Evolutionary conservation across 306 rosid species (phyloP).

Genomic region (Corylus avellana): DNA sequence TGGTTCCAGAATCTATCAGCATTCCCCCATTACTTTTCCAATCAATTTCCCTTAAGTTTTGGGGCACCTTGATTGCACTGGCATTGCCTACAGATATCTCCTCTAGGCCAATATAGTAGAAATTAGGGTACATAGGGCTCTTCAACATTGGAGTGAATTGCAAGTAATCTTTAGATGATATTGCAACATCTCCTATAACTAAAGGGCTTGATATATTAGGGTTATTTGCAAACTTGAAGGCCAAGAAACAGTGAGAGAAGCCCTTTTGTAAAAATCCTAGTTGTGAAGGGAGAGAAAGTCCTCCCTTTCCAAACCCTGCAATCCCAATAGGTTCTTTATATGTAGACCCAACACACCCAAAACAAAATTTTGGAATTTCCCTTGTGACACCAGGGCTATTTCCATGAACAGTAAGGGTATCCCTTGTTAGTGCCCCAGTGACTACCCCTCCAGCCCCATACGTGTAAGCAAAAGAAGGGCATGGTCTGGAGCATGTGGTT

Average conservation of each 20-base stretch:
- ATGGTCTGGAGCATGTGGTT: conserved; percentile 48
- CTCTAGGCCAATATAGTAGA: conserved; percentile 52
- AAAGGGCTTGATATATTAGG: conserved; percentile 58
- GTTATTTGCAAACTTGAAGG: conserved; percentile 56
- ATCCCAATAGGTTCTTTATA: conserved; percentile 57
- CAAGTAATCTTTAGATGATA: conserved; percentile 37
- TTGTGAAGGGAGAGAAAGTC: conserved; percentile 54
- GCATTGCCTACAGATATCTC: conserved; percentile 38
- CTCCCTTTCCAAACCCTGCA: conserved; percentile 58
- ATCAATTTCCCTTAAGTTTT: conserved; percentile 47
- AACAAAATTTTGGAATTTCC: conserved; percentile 44
- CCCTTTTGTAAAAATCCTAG: conserved; percentile 49
- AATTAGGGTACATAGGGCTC: conserved; percentile 46
- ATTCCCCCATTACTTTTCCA: conserved; percentile 53
- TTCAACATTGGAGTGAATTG: conserved; percentile 57
- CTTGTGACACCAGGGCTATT: conserved; percentile 18
- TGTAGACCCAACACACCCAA: conserved; percentile 53
- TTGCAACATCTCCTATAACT: conserved; percentile 42
- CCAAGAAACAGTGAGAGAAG: conserved; percentile 56
- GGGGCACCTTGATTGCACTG: conserved; percentile 28
- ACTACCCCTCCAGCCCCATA: conserved; percentile 50
- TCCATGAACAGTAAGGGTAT: conserved; percentile 41
- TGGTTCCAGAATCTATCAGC: conserved; percentile 61
- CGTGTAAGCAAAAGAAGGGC: conserved; percentile 58
- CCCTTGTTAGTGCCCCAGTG: conserved; percentile 40